A percentile compares a stretch with the other conserved stretches of the same genome.
Conservation (phyloP, 2,329 filamentous ascomycete genomes). For the Chrysoporthe deuterocubensis region DNA sequence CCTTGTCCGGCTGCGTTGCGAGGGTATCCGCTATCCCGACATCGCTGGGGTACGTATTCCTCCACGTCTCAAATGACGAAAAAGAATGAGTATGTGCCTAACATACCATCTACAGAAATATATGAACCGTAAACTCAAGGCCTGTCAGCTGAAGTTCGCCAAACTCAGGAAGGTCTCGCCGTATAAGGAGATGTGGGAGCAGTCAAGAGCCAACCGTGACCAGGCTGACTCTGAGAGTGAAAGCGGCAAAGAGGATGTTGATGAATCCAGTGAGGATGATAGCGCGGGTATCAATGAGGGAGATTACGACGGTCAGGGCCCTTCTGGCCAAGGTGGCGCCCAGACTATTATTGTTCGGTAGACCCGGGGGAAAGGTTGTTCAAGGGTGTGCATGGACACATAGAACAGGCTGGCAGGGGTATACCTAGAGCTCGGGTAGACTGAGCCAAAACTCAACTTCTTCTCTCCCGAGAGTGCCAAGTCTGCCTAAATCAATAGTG, state of each 20-base stretch:
- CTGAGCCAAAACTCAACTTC: too few species aligned
- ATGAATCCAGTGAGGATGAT: not conserved
- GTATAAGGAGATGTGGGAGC: not conserved
- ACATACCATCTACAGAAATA: not conserved
- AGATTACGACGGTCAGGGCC: not conserved
- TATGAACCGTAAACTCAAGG: not conserved
- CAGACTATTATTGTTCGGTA: not conserved
- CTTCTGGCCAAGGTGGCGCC: not conserved
- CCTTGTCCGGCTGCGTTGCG: not conserved
- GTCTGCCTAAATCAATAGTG: too few species aligned
- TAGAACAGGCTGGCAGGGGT: too few species aligned
- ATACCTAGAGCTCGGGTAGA: too few species aligned
- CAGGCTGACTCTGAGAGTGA: not conserved
- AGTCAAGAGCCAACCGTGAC: not conserved
- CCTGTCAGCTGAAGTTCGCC: conserved; percentile 9
- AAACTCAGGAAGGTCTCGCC: not conserved
- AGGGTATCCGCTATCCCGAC: not conserved
- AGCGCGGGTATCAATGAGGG: too few species aligned
- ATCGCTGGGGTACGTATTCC: not conserved
- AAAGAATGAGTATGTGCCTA: not conserved
- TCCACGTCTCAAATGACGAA: not conserved
- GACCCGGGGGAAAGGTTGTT: not conserved
- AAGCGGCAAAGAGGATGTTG: not conserved
- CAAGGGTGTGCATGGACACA: too few species aligned
- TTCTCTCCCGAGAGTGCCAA: too few species aligned